Evolutionary conservation across 331 rosid genomes (phyloP).

Genomic region (Malus hybrid): DNA sequence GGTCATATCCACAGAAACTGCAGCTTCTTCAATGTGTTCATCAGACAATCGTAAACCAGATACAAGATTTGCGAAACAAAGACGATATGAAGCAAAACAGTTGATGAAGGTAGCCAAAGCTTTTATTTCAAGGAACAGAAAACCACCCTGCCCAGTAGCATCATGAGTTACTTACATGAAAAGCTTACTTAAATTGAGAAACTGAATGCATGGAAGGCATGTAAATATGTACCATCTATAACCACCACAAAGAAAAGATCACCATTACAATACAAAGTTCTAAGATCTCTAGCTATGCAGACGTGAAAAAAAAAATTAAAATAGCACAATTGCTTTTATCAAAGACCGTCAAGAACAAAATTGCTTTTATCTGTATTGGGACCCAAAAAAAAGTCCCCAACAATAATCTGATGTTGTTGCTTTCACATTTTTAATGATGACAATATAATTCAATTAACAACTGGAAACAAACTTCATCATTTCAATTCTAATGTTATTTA

Average conservation of each 20-base stretch:
- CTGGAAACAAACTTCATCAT: not conserved
- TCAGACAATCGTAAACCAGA: conserved; percentile 26
- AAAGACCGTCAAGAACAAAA: not conserved
- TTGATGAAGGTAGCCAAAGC: conserved; percentile 45
- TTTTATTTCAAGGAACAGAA: conserved; percentile 56
- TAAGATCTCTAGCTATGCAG: not conserved
- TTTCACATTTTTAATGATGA: not conserved
- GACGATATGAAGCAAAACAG: conserved; percentile 39
- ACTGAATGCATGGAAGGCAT: conserved; percentile 6
- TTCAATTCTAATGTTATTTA: not conserved
- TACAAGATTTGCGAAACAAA: conserved; percentile 32
- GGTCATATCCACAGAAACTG: conserved; percentile 25
- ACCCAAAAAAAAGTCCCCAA: too few species aligned
- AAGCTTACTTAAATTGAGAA: conserved; percentile 11
- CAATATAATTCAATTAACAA: not conserved
- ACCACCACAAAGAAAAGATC: not conserved
- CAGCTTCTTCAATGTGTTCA: conserved; percentile 24
- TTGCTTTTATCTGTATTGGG: not conserved
- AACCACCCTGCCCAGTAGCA: conserved; percentile 73
- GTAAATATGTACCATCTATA: not conserved
- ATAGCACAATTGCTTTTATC: not conserved
- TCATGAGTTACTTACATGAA: conserved; percentile 16
- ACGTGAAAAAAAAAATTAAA: not conserved
- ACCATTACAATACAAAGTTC: too few species aligned
- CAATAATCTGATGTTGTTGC: not conserved